Conservation (phyloP, 108 stramenopile genomes). For the Pseudonitzschia delicatissima region DNA sequence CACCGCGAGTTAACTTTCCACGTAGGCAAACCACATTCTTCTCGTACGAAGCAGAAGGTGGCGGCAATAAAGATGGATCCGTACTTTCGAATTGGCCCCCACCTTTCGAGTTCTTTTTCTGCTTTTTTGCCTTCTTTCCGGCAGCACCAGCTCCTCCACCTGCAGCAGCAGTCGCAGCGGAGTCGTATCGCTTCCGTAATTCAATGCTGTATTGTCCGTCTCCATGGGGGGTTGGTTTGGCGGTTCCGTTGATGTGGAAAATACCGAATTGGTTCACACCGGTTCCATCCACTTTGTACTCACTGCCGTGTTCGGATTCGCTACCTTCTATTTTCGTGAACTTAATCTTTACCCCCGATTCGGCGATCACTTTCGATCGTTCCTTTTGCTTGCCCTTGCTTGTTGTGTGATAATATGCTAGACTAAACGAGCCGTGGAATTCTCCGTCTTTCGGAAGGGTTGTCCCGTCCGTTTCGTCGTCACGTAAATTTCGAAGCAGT, state of each 20-base stretch:
- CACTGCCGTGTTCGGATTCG: constrained; percentile 20
- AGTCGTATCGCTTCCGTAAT: constrained; percentile 66
- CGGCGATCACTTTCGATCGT: constrained; percentile 61
- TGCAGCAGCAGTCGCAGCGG: constrained; percentile 13
- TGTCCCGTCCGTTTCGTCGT: constrained; percentile 56
- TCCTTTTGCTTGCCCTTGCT: constrained; percentile 77
- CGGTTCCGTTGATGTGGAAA: constrained; percentile 72
- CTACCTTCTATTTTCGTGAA: constrained; percentile 42
- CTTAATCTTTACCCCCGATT: constrained; percentile 71
- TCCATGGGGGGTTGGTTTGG: constrained; percentile 42
- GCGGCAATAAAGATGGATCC: constrained; percentile 29
- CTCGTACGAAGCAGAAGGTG: constrained; percentile 54
- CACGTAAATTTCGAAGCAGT: constrained; percentile 56
- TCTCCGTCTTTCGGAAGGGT: constrained; percentile 72
- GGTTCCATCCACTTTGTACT: constrained; percentile 62
- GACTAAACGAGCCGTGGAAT: constrained; percentile 81
- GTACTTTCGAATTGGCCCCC: neutral
- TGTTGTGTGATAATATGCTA: constrained; percentile 56
- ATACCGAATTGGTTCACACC: constrained; percentile 78
- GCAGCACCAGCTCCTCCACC: neutral
- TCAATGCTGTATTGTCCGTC: constrained; percentile 48
- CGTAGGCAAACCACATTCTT: constrained; percentile 65
- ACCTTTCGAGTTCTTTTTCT: constrained; percentile 7
- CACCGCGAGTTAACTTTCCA: constrained; percentile 46
- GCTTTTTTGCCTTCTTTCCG: constrained; percentile 24